phyloP scores from a whole-genome alignment of 139 green algal species.

The Chlorella ohadii region DNA sequence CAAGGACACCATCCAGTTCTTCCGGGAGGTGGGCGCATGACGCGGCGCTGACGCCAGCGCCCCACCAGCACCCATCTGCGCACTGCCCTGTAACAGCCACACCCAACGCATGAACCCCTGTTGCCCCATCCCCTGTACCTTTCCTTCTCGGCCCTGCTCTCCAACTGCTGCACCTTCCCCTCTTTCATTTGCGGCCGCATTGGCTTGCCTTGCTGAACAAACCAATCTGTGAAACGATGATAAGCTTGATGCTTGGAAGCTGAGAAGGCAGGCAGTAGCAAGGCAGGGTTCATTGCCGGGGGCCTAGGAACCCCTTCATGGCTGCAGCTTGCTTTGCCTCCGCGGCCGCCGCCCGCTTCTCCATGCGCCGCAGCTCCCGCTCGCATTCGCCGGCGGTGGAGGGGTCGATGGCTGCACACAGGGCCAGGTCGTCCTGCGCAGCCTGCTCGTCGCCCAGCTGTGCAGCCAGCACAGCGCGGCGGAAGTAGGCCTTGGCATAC shows the following conservation, averaged over 20 bases:
- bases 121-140: background rate
- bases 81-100: background rate
- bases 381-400: constrained; percentile 22
- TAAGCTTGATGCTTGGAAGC: background rate
- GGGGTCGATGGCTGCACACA: constrained; percentile 27
- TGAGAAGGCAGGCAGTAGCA: background rate
- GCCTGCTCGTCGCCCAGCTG: constrained; percentile 33
- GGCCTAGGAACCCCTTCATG: constrained; percentile 33
- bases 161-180: background rate
- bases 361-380: constrained; percentile 39
- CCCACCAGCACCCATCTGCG: background rate
- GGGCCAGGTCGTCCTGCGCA: constrained; percentile 30
- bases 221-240: background rate
- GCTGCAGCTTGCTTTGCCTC: constrained; percentile 35
- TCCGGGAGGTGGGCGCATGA: constrained; percentile 49
- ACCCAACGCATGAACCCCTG: background rate
- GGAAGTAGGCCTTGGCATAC: constrained; percentile 48
- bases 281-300: background rate
- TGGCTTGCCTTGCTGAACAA: background rate
- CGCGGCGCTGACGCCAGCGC: background rate
- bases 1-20: constrained; percentile 90
- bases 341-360: constrained; percentile 10
- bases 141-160: background rate
- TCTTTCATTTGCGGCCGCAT: background rate
- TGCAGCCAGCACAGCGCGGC: constrained; percentile 22